Evolutionary conservation across 163 green algal genomes (phyloP).

Genomic region (Picocystis sp.): DNA sequence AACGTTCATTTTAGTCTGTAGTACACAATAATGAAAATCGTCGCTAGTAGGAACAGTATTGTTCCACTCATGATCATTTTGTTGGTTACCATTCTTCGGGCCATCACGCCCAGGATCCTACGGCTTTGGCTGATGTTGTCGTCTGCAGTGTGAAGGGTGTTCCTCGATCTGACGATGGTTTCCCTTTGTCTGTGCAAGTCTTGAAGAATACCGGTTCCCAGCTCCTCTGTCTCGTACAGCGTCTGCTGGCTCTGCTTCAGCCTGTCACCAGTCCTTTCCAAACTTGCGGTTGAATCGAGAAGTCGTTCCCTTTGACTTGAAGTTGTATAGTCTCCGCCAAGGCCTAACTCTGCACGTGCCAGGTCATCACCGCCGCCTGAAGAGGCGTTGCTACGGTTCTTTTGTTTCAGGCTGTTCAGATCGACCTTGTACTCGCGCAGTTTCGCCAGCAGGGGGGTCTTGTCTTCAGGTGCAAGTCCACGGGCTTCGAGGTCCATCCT

Average conservation of each 20-base stretch:
- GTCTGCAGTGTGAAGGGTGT: conserved; percentile 74
- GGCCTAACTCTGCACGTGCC: conserved; percentile 40
- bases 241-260: conserved; percentile 66
- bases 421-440: conserved; percentile 15
- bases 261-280: conserved; percentile 61
- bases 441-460: conserved; percentile 10
- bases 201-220: conserved; percentile 74
- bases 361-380: conserved; percentile 12
- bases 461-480: conserved; percentile 15
- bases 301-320: conserved; percentile 63
- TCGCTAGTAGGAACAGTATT: conserved; percentile 39
- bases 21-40: conserved; percentile 74
- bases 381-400: background rate
- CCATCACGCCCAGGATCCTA: conserved; percentile 73
- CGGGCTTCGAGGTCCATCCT: conserved; percentile 24
- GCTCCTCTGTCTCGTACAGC: conserved; percentile 87
- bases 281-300: conserved; percentile 54
- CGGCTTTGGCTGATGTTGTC: conserved; percentile 69
- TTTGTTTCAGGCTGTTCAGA: conserved; percentile 10
- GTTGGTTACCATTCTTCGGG: conserved; percentile 65
- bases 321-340: conserved; percentile 41
- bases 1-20: conserved; percentile 23
- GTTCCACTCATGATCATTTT: conserved; percentile 84
- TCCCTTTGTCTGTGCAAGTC: conserved; percentile 83
- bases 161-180: conserved; percentile 71